A percentile compares a stretch with the other conserved stretches of the same genome.
phyloP scores from a whole-genome alignment of 768 basidiomycete species.

The Collybia sordida region DNA sequence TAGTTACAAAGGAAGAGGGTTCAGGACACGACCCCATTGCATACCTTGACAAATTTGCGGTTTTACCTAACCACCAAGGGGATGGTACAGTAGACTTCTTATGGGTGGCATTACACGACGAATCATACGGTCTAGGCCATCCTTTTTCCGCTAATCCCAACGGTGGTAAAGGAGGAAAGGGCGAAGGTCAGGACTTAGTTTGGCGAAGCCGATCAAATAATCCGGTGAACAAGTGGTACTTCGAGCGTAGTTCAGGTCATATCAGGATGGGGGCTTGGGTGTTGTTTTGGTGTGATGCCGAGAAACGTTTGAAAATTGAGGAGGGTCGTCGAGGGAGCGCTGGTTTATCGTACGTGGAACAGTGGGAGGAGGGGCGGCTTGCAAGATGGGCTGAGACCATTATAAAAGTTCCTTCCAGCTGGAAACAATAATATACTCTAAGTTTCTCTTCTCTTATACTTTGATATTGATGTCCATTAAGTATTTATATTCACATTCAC shows the following conservation, averaged over 20 bases:
- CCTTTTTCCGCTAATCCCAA: slow-evolving; percentile 94
- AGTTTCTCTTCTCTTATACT: not conserved
- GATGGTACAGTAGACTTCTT: slow-evolving; percentile 99
- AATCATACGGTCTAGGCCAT: slow-evolving; percentile 94
- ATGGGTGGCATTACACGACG: slow-evolving; percentile 98
- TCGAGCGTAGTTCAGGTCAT: slow-evolving; percentile 92
- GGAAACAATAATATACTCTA: slow-evolving; percentile 39
- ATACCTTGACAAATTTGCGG: slow-evolving; percentile 98
- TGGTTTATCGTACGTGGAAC: slow-evolving; percentile 70
- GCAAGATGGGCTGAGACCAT: slow-evolving; percentile 67
- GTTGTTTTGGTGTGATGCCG: slow-evolving; percentile 98
- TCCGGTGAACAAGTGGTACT: slow-evolving; percentile 99
- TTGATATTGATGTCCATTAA: not conserved
- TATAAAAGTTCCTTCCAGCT: slow-evolving; percentile 73
- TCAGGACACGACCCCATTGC: slow-evolving; percentile 56
- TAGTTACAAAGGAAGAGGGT: slow-evolving; percentile 72
- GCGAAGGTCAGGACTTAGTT: slow-evolving; percentile 91
- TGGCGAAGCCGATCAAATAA: slow-evolving; percentile 95
- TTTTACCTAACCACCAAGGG: slow-evolving; percentile 91
- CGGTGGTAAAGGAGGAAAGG: slow-evolving; percentile 86
- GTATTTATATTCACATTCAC: no score
- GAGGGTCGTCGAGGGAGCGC: slow-evolving; percentile 62
- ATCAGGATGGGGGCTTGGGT: slow-evolving; percentile 84
- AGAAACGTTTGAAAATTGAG: slow-evolving; percentile 75
- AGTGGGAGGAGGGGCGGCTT: slow-evolving; percentile 75